phyloP scores from a whole-genome alignment of 306 rosid genomes.

The Vicia sativa region DNA sequence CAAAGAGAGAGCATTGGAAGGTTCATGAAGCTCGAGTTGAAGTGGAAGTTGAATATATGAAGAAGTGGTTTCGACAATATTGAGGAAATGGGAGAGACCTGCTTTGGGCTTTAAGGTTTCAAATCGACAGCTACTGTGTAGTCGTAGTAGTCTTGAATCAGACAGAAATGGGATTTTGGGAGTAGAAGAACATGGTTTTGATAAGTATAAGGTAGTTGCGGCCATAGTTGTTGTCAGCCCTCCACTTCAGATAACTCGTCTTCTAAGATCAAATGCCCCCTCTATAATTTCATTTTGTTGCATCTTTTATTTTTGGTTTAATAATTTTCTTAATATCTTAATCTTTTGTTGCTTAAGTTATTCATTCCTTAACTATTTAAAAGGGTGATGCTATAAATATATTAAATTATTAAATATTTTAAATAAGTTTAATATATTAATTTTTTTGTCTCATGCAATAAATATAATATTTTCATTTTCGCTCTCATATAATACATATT shows the following conservation, averaged over 20 bases:
- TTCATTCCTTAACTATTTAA: too few species aligned
- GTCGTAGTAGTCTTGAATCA: slow-evolving; percentile 15
- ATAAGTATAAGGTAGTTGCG: slow-evolving; percentile 38
- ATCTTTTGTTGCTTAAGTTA: too few species aligned
- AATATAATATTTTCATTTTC: too few species aligned
- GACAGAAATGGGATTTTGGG: slow-evolving; percentile 28
- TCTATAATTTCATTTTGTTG: too few species aligned
- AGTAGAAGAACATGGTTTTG: slow-evolving; percentile 31
- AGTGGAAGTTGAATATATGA: slow-evolving; percentile 54
- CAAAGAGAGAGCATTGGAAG: slow-evolving; percentile 86
- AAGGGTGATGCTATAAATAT: too few species aligned
- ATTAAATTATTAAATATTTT: too few species aligned
- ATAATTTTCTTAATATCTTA: too few species aligned
- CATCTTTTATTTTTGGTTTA: too few species aligned
- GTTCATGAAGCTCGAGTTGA: slow-evolving; percentile 66
- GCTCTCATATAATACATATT: too few species aligned
- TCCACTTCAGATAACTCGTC: neutral
- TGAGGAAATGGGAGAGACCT: slow-evolving; percentile 55
- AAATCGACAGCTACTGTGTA: neutral
- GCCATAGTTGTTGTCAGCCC: slow-evolving; percentile 46
- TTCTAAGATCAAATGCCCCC: too few species aligned
- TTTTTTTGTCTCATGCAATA: too few species aligned
- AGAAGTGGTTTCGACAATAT: slow-evolving; percentile 57
- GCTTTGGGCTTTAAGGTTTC: slow-evolving; percentile 33
- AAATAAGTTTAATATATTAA: too few species aligned